These are phyloP conservation scores for Phaseolus lunatus DNA, from an alignment of 306 rosid genomes.

Conservation along the genomic window DNA sequence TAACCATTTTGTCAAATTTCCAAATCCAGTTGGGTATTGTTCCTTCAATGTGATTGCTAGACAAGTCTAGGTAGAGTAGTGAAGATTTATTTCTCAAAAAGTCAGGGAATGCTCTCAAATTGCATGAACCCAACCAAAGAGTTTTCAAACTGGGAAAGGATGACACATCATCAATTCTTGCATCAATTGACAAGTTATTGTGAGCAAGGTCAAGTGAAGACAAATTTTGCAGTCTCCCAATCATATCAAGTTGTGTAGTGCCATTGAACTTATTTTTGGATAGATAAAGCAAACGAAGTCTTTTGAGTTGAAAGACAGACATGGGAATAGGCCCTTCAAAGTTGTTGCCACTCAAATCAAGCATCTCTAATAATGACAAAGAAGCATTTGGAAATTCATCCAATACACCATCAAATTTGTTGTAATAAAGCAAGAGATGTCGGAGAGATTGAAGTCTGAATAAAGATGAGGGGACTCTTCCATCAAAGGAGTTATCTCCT, in stretches of 20 bases:
- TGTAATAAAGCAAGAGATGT: constrained; percentile 22
- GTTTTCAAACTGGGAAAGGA: constrained; percentile 5
- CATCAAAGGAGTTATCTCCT: constrained; percentile 28
- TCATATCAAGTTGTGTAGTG: background rate
- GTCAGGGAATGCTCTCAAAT: constrained; percentile 9
- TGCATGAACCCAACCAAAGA: constrained; percentile 16
- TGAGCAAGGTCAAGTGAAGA: background rate
- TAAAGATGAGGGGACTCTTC: constrained; percentile 30
- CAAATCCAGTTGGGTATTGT: background rate
- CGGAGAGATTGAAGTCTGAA: constrained; percentile 35
- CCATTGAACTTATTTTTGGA: constrained; percentile 51
- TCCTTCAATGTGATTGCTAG: background rate
- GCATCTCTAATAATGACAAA: constrained; percentile 32
- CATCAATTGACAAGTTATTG: constrained; percentile 22
- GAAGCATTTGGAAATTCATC: background rate
- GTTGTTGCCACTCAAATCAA: constrained; percentile 57
- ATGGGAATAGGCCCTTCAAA: constrained; percentile 53
- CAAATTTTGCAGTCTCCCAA: constrained; percentile 29
- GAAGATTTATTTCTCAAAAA: background rate
- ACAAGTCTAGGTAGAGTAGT: background rate
- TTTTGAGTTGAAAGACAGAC: constrained; percentile 45
- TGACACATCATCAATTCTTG: background rate
- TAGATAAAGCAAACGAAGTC: constrained; percentile 21
- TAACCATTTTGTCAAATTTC: background rate
- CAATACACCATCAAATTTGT: constrained; percentile 42